Percentiles rank a stretch among this genome's conserved stretches.
phyloP scores from a whole-genome alignment of 768 basidiomycete genomes.

The Xerocomellus amylosporus region DNA sequence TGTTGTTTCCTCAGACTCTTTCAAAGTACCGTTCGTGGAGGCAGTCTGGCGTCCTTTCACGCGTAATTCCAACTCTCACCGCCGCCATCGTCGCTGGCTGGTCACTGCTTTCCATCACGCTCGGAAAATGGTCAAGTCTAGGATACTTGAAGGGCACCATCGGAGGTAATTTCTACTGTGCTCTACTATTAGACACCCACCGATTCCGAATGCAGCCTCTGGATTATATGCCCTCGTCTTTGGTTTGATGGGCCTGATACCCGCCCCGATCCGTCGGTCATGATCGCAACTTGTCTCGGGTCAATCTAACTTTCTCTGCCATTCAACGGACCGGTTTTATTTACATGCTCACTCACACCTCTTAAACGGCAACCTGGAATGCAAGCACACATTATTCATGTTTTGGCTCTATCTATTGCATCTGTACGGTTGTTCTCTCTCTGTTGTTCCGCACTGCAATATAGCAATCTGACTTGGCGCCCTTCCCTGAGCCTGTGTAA shows the following conservation, averaged over 20 bases:
- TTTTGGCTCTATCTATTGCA: conserved; percentile 14
- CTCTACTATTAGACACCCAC: neutral
- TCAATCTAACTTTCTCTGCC: neutral
- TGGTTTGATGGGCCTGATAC: conserved; percentile 72
- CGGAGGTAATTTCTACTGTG: conserved; percentile 44
- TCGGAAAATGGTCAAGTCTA: conserved; percentile 64
- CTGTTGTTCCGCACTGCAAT: neutral
- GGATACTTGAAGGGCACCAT: conserved; percentile 63
- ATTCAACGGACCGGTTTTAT: neutral
- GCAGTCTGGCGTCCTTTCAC: conserved; percentile 64
- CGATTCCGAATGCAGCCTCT: conserved; percentile 45
- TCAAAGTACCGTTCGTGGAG: conserved; percentile 71
- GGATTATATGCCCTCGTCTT: conserved; percentile 68
- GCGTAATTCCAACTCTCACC: conserved; percentile 69
- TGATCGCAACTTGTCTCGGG: conserved; percentile 36
- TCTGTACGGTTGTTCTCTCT: conserved; percentile 9
- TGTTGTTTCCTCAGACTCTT: neutral
- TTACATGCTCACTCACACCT: neutral
- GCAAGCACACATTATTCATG: conserved; percentile 7
- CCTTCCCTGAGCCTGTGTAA: no score
- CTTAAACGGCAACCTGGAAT: conserved; percentile 6
- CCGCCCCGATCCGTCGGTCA: conserved; percentile 53
- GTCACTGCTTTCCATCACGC: conserved; percentile 56
- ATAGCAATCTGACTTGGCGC: neutral
- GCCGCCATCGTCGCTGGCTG: conserved; percentile 68